Percentiles rank a stretch among this genome's conserved stretches.
phyloP scores from a whole-genome alignment of 495 filamentous ascomycete genomes.

The Penicillium macrosclerotiorum region DNA sequence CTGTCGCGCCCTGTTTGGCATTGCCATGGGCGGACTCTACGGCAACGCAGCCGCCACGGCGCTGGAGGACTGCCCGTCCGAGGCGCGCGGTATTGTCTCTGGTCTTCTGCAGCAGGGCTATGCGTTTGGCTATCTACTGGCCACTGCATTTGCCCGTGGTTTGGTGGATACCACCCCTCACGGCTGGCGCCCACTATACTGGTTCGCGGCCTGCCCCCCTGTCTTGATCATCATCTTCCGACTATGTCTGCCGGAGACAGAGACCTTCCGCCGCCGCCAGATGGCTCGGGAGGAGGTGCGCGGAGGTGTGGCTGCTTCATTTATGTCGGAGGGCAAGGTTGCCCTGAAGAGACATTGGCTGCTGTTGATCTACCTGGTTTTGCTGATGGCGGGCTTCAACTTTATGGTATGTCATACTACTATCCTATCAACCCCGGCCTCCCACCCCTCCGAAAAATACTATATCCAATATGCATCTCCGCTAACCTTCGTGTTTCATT shows the following conservation, averaged over 20 bases:
- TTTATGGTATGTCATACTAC: conserved; percentile 60
- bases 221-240: conserved; percentile 81
- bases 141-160: conserved; percentile 71
- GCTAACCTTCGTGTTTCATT: not conserved
- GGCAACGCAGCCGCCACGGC: conserved; percentile 86
- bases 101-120: conserved; percentile 88
- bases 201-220: conserved; percentile 79
- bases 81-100: conserved; percentile 71
- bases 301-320: conserved; percentile 55
- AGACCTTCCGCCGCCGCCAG: conserved; percentile 62
- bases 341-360: conserved; percentile 77
- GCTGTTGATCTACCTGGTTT: conserved; percentile 72
- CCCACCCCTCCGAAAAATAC: not conserved
- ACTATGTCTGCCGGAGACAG: conserved; percentile 72
- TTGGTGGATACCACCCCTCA: conserved; percentile 70
- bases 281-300: conserved; percentile 49
- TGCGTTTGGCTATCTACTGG: conserved; percentile 82
- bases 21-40: conserved; percentile 87
- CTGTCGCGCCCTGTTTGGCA: conserved; percentile 79
- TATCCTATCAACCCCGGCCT: not conserved
- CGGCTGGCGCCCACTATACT: conserved; percentile 80
- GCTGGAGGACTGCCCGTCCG: conserved; percentile 76
- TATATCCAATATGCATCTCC: not conserved
- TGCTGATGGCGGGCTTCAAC: conserved; percentile 89
- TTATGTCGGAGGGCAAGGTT: conserved; percentile 72